These are phyloP conservation scores for Lactarius pseudohatsudake DNA, from an alignment of 768 basidiomycete genomes.

Conservation along the genomic window DNA sequence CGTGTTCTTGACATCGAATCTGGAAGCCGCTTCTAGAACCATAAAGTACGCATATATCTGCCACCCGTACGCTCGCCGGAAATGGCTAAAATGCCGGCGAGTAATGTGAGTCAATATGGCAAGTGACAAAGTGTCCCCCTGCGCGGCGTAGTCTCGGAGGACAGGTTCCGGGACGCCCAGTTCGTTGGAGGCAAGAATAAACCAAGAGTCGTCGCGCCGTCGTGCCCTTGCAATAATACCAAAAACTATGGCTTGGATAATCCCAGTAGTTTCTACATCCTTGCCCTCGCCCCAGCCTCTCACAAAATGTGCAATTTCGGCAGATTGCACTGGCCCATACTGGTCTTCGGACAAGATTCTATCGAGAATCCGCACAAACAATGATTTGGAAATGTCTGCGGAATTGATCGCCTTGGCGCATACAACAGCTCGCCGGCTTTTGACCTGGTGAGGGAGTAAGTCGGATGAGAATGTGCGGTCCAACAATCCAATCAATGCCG, in stretches of 20 bases:
- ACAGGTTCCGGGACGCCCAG: neutral
- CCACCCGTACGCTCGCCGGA: neutral
- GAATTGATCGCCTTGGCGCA: neutral
- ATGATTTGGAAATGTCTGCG: too few relatives aligned
- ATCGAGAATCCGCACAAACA: accelerated
- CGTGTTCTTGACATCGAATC: neutral
- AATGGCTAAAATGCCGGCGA: neutral
- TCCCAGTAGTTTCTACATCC: too few relatives aligned
- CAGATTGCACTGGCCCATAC: too few relatives aligned
- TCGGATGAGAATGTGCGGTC: neutral
- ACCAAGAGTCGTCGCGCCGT: neutral
- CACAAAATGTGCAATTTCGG: neutral
- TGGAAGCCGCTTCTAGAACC: neutral
- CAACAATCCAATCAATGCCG: neutral
- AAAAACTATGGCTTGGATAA: neutral
- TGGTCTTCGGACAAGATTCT: neutral
- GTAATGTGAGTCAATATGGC: neutral
- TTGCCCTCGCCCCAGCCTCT: neutral
- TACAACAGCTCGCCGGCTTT: neutral
- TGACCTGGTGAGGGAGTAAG: neutral
- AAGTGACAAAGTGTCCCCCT: neutral
- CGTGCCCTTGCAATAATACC: neutral
- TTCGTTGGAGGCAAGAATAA: neutral
- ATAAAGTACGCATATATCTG: accelerated
- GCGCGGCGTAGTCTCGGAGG: neutral